Base-by-base conservation (phyloP, 2,329 filamentous ascomycete genomes). In the Colletotrichum sp. region DNA sequence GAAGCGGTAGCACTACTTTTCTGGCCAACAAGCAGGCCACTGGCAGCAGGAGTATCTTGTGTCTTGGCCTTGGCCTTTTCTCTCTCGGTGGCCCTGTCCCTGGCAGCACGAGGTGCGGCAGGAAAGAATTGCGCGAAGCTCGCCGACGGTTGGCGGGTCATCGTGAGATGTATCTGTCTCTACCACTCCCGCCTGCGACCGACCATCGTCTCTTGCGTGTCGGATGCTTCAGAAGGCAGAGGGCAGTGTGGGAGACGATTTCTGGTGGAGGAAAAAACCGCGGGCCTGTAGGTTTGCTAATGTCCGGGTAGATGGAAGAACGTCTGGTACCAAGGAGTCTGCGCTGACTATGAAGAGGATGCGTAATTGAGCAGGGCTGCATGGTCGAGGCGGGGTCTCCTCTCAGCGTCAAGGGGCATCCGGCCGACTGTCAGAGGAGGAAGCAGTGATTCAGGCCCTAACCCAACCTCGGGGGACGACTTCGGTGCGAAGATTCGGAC, bases 111-210 rank as follows among this genome's bases (percentile, higher is more conserved):
- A 80, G 95, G 94, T 83, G 94, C 95, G 84, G 93, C 92, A 80
- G 94, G 94, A 86, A 96, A 96, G 90, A 95, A 97, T 87, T 96
- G 93, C 87, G 94, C 94, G 90, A 96, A 96, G 88, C 93, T 93
- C 88, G 94, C 93, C 86, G 89, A 89, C 78, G 91, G 90, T 84
- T 93, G 92, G 89, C 94, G 95, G 92, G 95, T 95, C 94, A 95
- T 95, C 88, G 88, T 93, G 89, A 86, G 81, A 81, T 81, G 85
- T 84, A 83, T 85, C 85, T 85, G 85, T 85, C 86, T 87, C 86
- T 88, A 89, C 87, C 87, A 86, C 84, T 86, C 84, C 86, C 85
- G 83, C 87, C 87, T 87, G 87, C 85, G 86, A 87, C 86, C 87
- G 83, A 88, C 88, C 90, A 90, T 92, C 88, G 88, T 91, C 87